Evolutionary conservation across 1,139 yeast species (phyloP).

Genomic region (Torulaspora pretoriensis): DNA sequence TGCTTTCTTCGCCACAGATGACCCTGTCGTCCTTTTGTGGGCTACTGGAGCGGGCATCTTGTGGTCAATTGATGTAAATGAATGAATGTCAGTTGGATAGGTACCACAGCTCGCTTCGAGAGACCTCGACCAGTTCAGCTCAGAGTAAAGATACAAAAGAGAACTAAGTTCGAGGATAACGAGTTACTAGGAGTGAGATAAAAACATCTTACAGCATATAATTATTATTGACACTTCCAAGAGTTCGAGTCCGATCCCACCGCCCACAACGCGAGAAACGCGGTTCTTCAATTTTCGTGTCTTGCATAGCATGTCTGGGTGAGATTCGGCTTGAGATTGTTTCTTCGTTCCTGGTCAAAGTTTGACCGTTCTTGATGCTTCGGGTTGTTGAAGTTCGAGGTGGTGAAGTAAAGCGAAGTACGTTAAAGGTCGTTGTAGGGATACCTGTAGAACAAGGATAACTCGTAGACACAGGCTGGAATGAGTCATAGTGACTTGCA

Average conservation of each 20-base stretch:
- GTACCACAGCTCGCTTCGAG: conserved; percentile 2
- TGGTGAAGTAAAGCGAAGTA: not conserved
- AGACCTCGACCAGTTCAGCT: not conserved
- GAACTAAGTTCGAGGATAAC: too few relatives aligned
- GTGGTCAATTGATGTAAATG: conserved; percentile 14
- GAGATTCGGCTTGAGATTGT: conserved; percentile 1
- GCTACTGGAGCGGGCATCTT: conserved; percentile 11
- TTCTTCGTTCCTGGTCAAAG: not conserved
- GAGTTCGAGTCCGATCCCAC: conserved; percentile 3
- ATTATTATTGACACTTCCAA: not conserved
- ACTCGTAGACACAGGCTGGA: not conserved
- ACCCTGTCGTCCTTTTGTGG: conserved; percentile 10
- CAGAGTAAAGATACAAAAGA: too few relatives aligned
- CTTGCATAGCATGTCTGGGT: conserved; percentile 10
- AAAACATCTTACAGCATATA: not conserved
- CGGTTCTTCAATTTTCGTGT: conserved; percentile 5
- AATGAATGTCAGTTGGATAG: conserved; percentile 21
- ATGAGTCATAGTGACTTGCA: not conserved
- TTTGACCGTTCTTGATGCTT: not conserved
- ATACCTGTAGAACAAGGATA: too few relatives aligned
- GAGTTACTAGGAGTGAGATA: not conserved
- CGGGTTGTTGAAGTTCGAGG: not conserved
- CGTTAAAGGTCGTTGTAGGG: not conserved
- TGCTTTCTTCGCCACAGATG: conserved; percentile 28
- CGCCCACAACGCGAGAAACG: not conserved